Conservation (phyloP, 1,284 basidiomycete genomes). For the Ceratobasidium sp. region DNA sequence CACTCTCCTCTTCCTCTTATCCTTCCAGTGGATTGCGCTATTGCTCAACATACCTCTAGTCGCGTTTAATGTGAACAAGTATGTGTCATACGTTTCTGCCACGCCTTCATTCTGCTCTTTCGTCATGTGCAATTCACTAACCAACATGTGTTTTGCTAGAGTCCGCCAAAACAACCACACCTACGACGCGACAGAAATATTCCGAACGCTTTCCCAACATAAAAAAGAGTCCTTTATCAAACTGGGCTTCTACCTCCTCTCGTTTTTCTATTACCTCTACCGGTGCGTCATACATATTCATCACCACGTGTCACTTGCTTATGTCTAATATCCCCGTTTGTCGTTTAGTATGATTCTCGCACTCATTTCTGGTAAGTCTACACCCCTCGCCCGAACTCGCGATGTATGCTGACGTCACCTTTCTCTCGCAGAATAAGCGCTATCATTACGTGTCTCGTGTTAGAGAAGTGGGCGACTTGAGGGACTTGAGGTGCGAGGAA, state of each 20-base stretch:
- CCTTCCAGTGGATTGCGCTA: constrained; percentile 96
- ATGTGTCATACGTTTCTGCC: constrained; percentile 60
- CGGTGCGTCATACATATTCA: constrained; percentile 70
- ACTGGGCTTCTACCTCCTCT: constrained; percentile 93
- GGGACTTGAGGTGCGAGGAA: constrained; percentile 19
- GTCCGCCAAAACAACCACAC: constrained; percentile 96
- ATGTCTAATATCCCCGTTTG: constrained; percentile 25
- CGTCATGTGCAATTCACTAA: neutral
- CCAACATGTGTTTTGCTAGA: constrained; percentile 63
- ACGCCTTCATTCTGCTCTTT: neutral
- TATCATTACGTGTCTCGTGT: constrained; percentile 12
- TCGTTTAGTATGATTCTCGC: constrained; percentile 84
- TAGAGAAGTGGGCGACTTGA: neutral
- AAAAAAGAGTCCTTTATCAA: constrained; percentile 99
- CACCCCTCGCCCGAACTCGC: constrained; percentile 30
- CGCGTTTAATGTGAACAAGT: constrained; percentile 96
- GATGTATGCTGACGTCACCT: constrained; percentile 39
- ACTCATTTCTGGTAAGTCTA: constrained; percentile 74
- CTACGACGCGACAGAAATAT: constrained; percentile 99
- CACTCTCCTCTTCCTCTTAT: constrained; percentile 88
- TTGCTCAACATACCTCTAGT: constrained; percentile 92
- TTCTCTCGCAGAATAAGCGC: constrained; percentile 43
- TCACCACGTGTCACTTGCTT: constrained; percentile 5
- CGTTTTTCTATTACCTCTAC: constrained; percentile 98
- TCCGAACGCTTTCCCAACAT: constrained; percentile 92